Evolutionary conservation across 192 early-diverging fungal genomes (phyloP).

Genomic region (Oehlia diaphana): DNA sequence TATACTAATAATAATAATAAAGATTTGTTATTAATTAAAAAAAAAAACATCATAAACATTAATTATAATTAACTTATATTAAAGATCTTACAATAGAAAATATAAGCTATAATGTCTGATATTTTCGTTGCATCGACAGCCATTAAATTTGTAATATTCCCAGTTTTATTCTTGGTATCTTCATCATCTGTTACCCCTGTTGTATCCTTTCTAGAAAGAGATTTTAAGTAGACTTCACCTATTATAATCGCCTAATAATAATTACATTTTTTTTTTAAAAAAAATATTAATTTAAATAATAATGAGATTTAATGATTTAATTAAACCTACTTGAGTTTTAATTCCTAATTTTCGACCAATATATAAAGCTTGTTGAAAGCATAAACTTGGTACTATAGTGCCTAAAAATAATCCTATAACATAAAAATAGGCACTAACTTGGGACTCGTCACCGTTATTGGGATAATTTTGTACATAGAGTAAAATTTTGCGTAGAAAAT

Average conservation of each 20-base stretch:
- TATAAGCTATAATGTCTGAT: slow-evolving; percentile 27
- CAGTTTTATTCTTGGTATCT: slow-evolving; percentile 42
- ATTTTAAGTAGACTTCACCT: slow-evolving; percentile 42
- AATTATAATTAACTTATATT: background rate
- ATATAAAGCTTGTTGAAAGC: slow-evolving; percentile 57
- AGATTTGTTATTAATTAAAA: slow-evolving; percentile 24
- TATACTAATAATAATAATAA: slow-evolving; percentile 51
- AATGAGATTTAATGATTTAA: slow-evolving; percentile 6
- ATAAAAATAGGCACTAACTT: slow-evolving; percentile 54
- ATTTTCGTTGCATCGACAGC: slow-evolving; percentile 72
- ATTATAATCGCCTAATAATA: slow-evolving; percentile 41
- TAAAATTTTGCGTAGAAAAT: slow-evolving; percentile 59
- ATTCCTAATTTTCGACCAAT: slow-evolving; percentile 66
- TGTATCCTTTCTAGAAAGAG: slow-evolving; percentile 40
- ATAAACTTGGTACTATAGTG: slow-evolving; percentile 42
- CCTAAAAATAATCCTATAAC: slow-evolving; percentile 61
- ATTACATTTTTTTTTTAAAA: slow-evolving; percentile 41
- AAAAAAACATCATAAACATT: background rate
- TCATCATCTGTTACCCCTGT: slow-evolving; percentile 24
- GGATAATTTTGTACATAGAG: slow-evolving; percentile 50
- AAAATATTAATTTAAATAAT: slow-evolving; percentile 31
- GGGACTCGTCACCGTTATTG: slow-evolving; percentile 27
- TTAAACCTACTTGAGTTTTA: slow-evolving; percentile 43
- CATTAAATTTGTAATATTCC: slow-evolving; percentile 75
- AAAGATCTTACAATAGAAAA: slow-evolving; percentile 20